Base-by-base conservation (phyloP, 1,139 yeast species). In the Entelexis paramagnoliae region DNA sequence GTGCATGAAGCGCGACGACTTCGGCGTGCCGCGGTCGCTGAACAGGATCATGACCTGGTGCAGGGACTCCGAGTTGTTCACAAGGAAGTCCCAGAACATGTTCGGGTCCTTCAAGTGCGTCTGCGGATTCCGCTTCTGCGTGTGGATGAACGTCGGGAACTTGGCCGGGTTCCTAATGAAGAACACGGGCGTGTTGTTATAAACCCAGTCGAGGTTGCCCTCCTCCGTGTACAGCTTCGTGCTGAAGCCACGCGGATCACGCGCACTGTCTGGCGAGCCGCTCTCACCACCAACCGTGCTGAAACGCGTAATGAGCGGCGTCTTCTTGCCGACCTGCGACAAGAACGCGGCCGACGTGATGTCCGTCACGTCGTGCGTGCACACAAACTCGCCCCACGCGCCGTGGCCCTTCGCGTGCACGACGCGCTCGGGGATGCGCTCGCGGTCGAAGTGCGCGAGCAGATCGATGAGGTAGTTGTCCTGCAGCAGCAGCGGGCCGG, bases 381-480 rank as follows among this genome's bases (percentile, higher is more conserved):
- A 83, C 68, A 81, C 91, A 62, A 85, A 85, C 57, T 71, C 76
- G 63, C 93, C 91, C 65, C 75, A 81, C 47, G 93, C 93, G 62
- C 94, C 95, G 44, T 87, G 83, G 59, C 95, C 95, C 68, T 84
- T 84, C 56, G 94, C 94, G 66, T 85, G 95, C 49, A 85, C 95
- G 52, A 85, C 93, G 68, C 95, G 79, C 70, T 85, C 95, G 40
- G 95, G 94, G 56, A 85, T 80, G 67, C 94, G 76, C 70, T 86
- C 95, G 63, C 94, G 78, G 72, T 84, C 91, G 63, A 85, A 85
- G 67, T 83, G 93, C 32, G 94, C 84, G 51, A 85, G 70, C 40
- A 83, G 74, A 64, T 85, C 95, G 63, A 85, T 75, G 64, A 85
- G 71, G 68, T 82, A 83, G 70, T 80, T 79, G 67, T 85, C 95